Conservation (phyloP, 345 rosid species). For the Bruguiera gymnorhiza region DNA sequence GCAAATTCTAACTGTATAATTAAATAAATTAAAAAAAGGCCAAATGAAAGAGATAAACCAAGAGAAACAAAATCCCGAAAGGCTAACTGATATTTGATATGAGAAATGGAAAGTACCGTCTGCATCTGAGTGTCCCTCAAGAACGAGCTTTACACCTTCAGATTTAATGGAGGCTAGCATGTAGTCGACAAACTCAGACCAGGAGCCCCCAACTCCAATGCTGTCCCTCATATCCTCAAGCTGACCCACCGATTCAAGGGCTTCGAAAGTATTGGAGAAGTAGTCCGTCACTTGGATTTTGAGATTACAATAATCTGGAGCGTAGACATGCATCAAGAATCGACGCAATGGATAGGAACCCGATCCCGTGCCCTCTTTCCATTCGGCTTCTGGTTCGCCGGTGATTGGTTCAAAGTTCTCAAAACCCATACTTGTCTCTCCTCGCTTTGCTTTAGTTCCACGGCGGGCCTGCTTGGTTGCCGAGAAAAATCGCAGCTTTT, state of each 20-base stretch:
- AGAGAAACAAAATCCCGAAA: no score
- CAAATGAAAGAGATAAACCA: no score
- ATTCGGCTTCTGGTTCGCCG: slow-evolving; percentile 60
- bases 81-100: no score
- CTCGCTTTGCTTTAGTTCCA: no score
- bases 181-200: slow-evolving; percentile 82
- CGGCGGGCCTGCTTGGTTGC: no score
- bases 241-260: slow-evolving; percentile 56
- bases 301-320: slow-evolving; percentile 60
- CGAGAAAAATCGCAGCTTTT: no score
- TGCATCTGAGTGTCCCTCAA: slow-evolving; percentile 35
- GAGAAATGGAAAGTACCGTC: slow-evolving; percentile 31
- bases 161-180: slow-evolving; percentile 60
- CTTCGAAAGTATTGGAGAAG: slow-evolving; percentile 53
- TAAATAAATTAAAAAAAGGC: no score
- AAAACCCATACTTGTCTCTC: slow-evolving; percentile 22
- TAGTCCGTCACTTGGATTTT: slow-evolving; percentile 63
- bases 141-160: slow-evolving; percentile 66
- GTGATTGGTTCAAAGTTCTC: slow-evolving; percentile 61
- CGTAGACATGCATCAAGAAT: slow-evolving; percentile 60
- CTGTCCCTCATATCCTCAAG: slow-evolving; percentile 86
- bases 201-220: slow-evolving; percentile 78
- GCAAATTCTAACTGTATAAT: no score
- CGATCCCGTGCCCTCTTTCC: slow-evolving; percentile 25
- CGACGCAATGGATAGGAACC: slow-evolving; percentile 39